phyloP scores from a whole-genome alignment of 352 stramenopile genomes.

The Pythium brachiatum region DNA sequence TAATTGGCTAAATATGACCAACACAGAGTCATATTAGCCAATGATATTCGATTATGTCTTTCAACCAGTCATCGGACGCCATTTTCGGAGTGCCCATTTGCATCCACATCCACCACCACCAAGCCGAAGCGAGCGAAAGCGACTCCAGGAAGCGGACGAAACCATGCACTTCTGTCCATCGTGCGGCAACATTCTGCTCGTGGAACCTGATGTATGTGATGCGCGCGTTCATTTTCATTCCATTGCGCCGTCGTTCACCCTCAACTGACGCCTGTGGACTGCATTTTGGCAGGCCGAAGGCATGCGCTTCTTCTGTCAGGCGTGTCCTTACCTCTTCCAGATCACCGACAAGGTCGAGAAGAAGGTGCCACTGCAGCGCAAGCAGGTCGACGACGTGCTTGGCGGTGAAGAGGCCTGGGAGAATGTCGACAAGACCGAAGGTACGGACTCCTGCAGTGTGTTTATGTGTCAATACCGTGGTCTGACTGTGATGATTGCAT shows the following conservation, averaged over 20 bases:
- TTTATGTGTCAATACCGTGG: background rate
- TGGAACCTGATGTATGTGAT: constrained; percentile 74
- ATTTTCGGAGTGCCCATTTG: constrained; percentile 11
- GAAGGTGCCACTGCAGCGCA: constrained; percentile 91
- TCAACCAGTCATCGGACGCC: constrained; percentile 1
- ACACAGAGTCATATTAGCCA: background rate
- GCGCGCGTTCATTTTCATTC: constrained; percentile 6
- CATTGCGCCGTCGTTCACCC: background rate
- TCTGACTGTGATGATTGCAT: background rate
- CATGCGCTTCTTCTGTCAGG: constrained; percentile 90
- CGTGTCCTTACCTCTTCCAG: constrained; percentile 87
- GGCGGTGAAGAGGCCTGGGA: constrained; percentile 97
- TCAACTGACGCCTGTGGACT: constrained; percentile 1
- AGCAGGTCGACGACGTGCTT: constrained; percentile 98
- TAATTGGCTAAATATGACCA: background rate
- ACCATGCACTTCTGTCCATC: constrained; percentile 90
- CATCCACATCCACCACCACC: background rate
- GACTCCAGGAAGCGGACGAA: background rate
- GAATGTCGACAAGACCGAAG: constrained; percentile 97
- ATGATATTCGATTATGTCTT: background rate
- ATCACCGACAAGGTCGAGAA: constrained; percentile 89
- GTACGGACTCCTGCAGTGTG: constrained; percentile 28
- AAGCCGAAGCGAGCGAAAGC: background rate
- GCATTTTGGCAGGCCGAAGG: constrained; percentile 56
- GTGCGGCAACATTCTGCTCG: constrained; percentile 88